Conservation (phyloP, 2,329 filamentous ascomycete genomes). For the Xylariaceae sp. region DNA sequence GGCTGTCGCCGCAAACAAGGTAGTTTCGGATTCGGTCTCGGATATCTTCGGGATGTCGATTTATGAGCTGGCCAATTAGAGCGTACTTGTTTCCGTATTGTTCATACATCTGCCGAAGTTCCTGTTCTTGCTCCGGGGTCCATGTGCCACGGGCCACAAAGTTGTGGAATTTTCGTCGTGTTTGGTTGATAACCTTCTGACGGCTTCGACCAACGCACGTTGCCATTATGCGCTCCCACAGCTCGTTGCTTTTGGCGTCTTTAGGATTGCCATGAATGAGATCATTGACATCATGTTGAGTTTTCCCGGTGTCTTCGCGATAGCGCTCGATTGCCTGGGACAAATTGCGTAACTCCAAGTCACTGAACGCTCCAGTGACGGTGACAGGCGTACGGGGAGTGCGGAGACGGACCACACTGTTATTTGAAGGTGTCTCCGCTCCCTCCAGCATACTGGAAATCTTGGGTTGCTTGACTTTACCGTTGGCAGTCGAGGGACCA, state of each 20-base stretch:
- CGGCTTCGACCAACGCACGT: slow-evolving; percentile 48
- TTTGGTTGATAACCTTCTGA: slow-evolving; percentile 52
- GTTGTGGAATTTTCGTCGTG: slow-evolving; percentile 62
- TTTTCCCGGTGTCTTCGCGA: slow-evolving; percentile 39
- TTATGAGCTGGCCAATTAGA: slow-evolving; percentile 57
- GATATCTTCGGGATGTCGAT: slow-evolving; percentile 61
- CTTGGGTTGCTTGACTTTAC: slow-evolving; percentile 16
- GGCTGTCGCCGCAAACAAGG: slow-evolving; percentile 52
- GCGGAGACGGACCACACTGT: slow-evolving; percentile 1
- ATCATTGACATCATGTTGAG: slow-evolving; percentile 44
- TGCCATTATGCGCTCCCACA: slow-evolving; percentile 49
- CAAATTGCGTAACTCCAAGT: slow-evolving; percentile 41
- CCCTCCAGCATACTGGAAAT: slow-evolving; percentile 20
- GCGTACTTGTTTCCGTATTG: slow-evolving; percentile 56
- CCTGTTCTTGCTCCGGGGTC: slow-evolving; percentile 55
- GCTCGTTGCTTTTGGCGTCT: slow-evolving; percentile 30
- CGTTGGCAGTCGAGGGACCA: slow-evolving; percentile 12
- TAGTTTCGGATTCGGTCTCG: slow-evolving; percentile 70
- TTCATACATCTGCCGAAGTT: slow-evolving; percentile 45
- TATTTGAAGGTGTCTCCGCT: slow-evolving; percentile 1
- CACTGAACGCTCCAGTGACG: slow-evolving; percentile 38
- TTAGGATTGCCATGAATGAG: slow-evolving; percentile 34
- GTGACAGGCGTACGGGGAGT: slow-evolving; percentile 10
- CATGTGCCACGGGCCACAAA: slow-evolving; percentile 57
- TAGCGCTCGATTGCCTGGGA: slow-evolving; percentile 41